phyloP scores from a whole-genome alignment of 2,329 filamentous ascomycete genomes.

The Geosmithia flava region DNA sequence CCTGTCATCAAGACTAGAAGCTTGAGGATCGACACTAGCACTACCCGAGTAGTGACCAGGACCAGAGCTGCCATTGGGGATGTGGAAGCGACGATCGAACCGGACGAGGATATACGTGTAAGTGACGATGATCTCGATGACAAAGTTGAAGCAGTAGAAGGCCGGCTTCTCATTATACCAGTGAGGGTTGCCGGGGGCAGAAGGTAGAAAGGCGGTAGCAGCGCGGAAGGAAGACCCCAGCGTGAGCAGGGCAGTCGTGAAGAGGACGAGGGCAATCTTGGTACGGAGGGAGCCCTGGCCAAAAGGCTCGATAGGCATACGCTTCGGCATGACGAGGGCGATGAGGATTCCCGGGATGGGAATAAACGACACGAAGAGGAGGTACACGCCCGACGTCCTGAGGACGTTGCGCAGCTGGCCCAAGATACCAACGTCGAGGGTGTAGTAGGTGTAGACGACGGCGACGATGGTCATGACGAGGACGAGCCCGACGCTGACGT shows the following conservation, averaged over 20 bases:
- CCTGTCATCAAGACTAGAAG: background rate
- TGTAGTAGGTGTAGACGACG: conserved; percentile 56
- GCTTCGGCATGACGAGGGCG: conserved; percentile 30
- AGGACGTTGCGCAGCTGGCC: conserved; percentile 49
- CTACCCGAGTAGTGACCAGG: conserved; percentile 35
- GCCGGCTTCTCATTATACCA: conserved; percentile 60
- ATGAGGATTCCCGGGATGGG: conserved; percentile 42
- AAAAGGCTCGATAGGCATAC: conserved; percentile 30
- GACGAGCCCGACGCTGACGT: conserved; percentile 41
- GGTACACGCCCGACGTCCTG: conserved; percentile 52
- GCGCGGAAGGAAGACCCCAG: conserved; percentile 60
- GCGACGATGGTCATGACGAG: conserved; percentile 55
- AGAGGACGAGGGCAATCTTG: conserved; percentile 54
- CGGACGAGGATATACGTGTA: conserved; percentile 52
- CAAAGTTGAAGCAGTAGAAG: conserved; percentile 74
- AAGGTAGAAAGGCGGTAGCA: conserved; percentile 41
- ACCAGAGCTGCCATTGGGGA: conserved; percentile 56
- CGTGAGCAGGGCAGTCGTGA: conserved; percentile 45
- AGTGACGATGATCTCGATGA: conserved; percentile 59
- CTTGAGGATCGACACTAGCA: background rate
- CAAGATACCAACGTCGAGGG: conserved; percentile 36
- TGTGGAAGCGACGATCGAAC: conserved; percentile 63
- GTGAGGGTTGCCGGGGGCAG: conserved; percentile 39
- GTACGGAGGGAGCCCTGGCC: conserved; percentile 53
- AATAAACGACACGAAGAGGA: conserved; percentile 53